Evolutionary conservation across 202 grass and related monocot genomes (phyloP).

Genomic region (Carex sylvatica): DNA sequence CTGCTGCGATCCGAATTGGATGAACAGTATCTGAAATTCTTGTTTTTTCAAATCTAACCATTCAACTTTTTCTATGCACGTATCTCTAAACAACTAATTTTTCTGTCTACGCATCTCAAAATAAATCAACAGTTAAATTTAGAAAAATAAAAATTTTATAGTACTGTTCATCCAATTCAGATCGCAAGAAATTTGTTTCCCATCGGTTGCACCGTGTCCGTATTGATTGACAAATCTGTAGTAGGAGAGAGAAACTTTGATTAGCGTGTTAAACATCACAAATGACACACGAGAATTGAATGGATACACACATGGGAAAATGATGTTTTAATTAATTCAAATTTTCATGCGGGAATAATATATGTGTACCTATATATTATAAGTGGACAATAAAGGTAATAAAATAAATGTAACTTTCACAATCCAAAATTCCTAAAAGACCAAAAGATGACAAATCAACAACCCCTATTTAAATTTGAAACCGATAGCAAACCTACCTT

Average conservation of each 20-base stretch:
- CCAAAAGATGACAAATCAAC: neutral
- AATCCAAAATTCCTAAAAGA: neutral
- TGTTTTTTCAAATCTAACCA: too few relatives aligned
- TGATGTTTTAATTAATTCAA: neutral
- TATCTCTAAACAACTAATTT: too few relatives aligned
- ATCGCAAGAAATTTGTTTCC: too few relatives aligned
- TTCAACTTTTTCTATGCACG: too few relatives aligned
- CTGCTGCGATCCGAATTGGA: too few relatives aligned
- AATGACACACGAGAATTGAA: neutral
- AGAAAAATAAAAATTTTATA: too few relatives aligned
- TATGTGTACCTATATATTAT: neutral
- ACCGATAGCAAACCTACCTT: neutral
- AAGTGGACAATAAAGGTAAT: neutral
- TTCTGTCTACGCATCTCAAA: too few relatives aligned
- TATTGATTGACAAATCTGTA: neutral
- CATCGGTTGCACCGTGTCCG: neutral
- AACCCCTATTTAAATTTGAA: neutral
- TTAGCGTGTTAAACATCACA: neutral
- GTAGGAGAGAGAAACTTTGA: neutral
- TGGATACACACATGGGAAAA: neutral
- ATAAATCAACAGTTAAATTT: too few relatives aligned
- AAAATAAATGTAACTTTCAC: neutral
- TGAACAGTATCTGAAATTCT: too few relatives aligned
- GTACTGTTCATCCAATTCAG: too few relatives aligned
- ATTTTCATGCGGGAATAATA: neutral